A percentile compares a stretch with the other conserved stretches of the same genome.
Evolutionary conservation across 1,139 yeast species (phyloP).

Genomic region (Lodderomyces margitis): DNA sequence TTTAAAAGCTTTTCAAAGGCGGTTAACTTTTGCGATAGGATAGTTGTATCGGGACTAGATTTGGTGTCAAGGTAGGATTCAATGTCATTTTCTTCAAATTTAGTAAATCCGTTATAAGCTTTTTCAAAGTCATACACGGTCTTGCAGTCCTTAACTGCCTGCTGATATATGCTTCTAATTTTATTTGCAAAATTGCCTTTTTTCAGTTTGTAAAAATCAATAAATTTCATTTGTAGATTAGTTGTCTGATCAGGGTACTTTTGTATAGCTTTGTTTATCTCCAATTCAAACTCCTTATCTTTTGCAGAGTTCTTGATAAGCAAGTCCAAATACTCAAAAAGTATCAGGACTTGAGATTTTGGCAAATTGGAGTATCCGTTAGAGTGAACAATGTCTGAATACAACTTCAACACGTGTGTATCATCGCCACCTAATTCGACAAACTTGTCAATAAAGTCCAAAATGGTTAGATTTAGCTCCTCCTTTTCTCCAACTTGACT

Average conservation of each 20-base stretch:
- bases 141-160: constrained; percentile 44
- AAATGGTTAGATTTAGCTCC: constrained; percentile 12
- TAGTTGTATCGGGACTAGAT: constrained; percentile 23
- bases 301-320: constrained; percentile 22
- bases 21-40: constrained; percentile 44
- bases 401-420: constrained; percentile 16
- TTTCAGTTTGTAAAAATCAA: constrained; percentile 44
- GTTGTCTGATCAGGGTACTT: constrained; percentile 65
- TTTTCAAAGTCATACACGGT: constrained; percentile 63
- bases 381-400: constrained; percentile 15
- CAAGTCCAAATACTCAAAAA: constrained; percentile 48
- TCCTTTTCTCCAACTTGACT: constrained; percentile 2
- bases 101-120: constrained; percentile 63
- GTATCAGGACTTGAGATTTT: constrained; percentile 25
- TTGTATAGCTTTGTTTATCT: constrained; percentile 16
- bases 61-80: background rate
- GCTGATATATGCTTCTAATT: constrained; percentile 49
- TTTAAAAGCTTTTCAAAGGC: constrained; percentile 56
- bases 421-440: constrained; percentile 23
- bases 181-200: constrained; percentile 35
- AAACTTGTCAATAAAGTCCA: constrained; percentile 23
- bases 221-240: constrained; percentile 47
- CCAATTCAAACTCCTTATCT: constrained; percentile 8
- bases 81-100: constrained; percentile 53
- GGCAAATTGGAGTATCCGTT: constrained; percentile 16